Percentiles rank a stretch among this genome's conserved stretches.
These are phyloP conservation scores for Rhizophora apiculata DNA, from an alignment of 345 rosid species.

Conservation along the genomic window DNA sequence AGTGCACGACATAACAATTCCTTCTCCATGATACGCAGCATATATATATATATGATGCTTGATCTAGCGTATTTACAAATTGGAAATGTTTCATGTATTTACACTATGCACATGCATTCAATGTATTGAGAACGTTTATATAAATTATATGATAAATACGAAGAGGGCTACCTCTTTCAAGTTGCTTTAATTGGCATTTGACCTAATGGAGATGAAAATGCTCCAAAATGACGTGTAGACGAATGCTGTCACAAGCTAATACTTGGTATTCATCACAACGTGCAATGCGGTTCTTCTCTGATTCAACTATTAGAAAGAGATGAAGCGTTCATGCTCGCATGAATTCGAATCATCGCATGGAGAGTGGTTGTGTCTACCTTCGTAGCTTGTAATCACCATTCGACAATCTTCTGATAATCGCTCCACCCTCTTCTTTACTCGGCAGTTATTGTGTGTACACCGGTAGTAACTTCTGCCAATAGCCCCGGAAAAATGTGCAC, in stretches of 20 bases:
- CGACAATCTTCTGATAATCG: slow-evolving; percentile 88
- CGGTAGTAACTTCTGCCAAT: slow-evolving; percentile 77
- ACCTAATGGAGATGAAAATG: not conserved
- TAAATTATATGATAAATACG: not conserved
- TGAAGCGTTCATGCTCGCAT: slow-evolving; percentile 66
- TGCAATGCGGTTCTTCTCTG: not conserved
- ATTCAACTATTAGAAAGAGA: slow-evolving; percentile 42
- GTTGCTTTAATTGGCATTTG: not conserved
- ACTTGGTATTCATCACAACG: not conserved
- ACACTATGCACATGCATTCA: not conserved
- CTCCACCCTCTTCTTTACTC: slow-evolving; percentile 97
- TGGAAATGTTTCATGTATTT: too few relatives aligned
- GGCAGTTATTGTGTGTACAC: slow-evolving; percentile 77
- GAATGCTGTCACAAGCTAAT: not conserved
- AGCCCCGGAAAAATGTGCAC: not conserved
- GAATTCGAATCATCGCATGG: slow-evolving; percentile 80
- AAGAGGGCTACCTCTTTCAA: not conserved
- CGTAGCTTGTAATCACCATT: slow-evolving; percentile 96
- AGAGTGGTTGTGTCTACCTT: slow-evolving; percentile 94
- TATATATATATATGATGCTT: too few relatives aligned
- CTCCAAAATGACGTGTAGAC: not conserved
- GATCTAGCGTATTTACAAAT: too few relatives aligned
- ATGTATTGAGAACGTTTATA: not conserved
- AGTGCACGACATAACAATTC: too few relatives aligned
- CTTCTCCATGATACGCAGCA: too few relatives aligned